Evolutionary conservation across 805 yeast genomes (phyloP), one percentile per base, ranked within the genome.

Genomic region (Barnettozyma vustinii): DNA sequence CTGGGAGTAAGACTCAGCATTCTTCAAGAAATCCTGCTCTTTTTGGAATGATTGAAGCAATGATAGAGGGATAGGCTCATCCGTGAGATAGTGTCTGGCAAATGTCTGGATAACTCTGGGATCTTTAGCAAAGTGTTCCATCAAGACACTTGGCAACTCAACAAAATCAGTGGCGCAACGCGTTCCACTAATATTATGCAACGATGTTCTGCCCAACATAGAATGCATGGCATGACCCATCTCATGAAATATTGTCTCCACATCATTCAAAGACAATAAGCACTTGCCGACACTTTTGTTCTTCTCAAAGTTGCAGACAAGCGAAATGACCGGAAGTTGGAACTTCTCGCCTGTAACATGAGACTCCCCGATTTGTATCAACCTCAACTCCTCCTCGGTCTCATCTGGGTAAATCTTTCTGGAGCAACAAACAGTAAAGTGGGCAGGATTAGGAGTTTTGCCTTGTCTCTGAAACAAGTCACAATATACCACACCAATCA

Each of bases 181-280:
- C 0, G 99, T 94, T 3, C 99, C 99, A 32, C 95, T 83, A 9
- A 92, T 84, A 63, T 90, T 94, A 63, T 94, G 99, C 46, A 92
- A 69, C 40, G 83, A 75, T 0, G 99, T 94, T 53, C 92, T 76
- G 0, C 98, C 99, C 19, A 94, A 69, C 96, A 94, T 92, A 3
- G 97, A 88, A 65, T 94, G 99, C 80, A 94, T 86, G 1, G 98
- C 98, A 66, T 94, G 99, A 1, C 99, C 99, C 96, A 94, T 90
- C 67, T 94, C 99, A 67, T 94, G 99, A 70, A 94, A 94, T 18
- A 94, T 70, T 0, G 99, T 94, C 58, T 92, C 96, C 19, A 92
- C 90, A 59, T 94, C 98, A 49, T 75, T 78, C 49, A 87, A 72
- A 12, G 83, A 73, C 37, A 92, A 67, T 18, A 87, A 69, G 27